A percentile compares a stretch with the other conserved stretches of the same genome.
Conservation (phyloP, 371 early-diverging fungal species). For the Mucor circinelloides region DNA sequence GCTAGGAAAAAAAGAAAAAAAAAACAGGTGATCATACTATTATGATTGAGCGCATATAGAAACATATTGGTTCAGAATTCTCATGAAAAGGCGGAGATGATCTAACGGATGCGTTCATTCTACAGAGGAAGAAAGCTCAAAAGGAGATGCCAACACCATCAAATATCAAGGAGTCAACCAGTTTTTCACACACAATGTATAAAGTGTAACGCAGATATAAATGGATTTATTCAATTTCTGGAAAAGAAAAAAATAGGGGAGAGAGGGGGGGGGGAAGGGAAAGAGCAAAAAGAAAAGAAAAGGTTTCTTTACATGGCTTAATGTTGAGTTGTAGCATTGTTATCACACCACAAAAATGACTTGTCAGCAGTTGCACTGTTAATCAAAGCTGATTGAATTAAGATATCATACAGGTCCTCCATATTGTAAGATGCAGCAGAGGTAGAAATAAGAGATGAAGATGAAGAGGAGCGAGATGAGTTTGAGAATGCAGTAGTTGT, state of each 20-base stretch:
- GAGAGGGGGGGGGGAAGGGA: not conserved
- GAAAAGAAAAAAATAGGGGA: not conserved
- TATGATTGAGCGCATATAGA: no score
- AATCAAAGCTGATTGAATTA: constrained; percentile 44
- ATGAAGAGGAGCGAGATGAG: not conserved
- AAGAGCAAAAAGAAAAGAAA: no score
- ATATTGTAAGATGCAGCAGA: constrained; percentile 30
- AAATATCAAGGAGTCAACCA: not conserved
- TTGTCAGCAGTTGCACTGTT: constrained; percentile 25
- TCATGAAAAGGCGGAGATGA: no score
- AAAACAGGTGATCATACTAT: no score
- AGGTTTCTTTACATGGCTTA: constrained; percentile 15
- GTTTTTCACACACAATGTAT: not conserved
- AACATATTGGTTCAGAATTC: no score
- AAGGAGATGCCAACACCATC: no score
- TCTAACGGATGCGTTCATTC: no score
- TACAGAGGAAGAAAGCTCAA: no score
- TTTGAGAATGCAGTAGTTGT: constrained; percentile 4
- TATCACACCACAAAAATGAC: constrained; percentile 50
- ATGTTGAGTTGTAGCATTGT: constrained; percentile 2
- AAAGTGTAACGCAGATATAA: not conserved
- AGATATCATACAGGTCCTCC: constrained; percentile 48
- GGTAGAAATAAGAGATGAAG: not conserved
- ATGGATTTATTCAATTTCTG: not conserved
- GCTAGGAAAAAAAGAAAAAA: no score